A percentile compares a stretch with the other conserved stretches of the same genome.
Evolutionary conservation across 1,139 yeast species (phyloP).

Genomic region (Protomyces lactucae-debilis): DNA sequence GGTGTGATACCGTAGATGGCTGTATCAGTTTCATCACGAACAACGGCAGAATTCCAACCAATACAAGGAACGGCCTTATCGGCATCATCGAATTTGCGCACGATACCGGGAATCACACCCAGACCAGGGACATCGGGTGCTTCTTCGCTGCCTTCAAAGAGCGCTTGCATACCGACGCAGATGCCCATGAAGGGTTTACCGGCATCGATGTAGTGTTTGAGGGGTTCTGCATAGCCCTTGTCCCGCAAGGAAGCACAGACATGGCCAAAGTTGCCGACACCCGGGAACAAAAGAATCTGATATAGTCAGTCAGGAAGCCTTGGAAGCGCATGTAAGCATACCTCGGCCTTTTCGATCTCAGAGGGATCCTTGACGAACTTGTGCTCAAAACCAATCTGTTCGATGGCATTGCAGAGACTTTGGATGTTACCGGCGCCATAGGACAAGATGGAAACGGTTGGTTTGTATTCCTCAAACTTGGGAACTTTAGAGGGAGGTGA

Average conservation of each 20-base stretch:
- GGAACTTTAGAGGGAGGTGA: slow-evolving; percentile 20
- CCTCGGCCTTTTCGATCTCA: slow-evolving; percentile 36
- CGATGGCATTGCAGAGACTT: slow-evolving; percentile 81
- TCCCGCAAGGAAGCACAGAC: slow-evolving; percentile 65
- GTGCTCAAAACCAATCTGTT: slow-evolving; percentile 63
- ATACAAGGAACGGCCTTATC: slow-evolving; percentile 90
- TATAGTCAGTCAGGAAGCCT: not conserved
- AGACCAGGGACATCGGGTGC: slow-evolving; percentile 60
- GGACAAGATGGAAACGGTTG: slow-evolving; percentile 52
- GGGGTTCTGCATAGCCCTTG: slow-evolving; percentile 61
- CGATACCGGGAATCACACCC: slow-evolving; percentile 47
- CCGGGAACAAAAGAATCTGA: slow-evolving; percentile 66
- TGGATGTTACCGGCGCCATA: slow-evolving; percentile 94
- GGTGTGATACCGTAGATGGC: slow-evolving; percentile 62
- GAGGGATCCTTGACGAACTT: slow-evolving; percentile 40
- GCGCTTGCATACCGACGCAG: slow-evolving; percentile 89
- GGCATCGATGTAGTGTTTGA: slow-evolving; percentile 57
- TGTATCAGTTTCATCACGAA: slow-evolving; percentile 33
- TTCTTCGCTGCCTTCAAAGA: slow-evolving; percentile 72
- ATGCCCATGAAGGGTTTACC: slow-evolving; percentile 92
- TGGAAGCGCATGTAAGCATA: not conserved
- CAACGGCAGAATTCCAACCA: slow-evolving; percentile 72
- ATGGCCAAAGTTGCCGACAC: slow-evolving; percentile 95
- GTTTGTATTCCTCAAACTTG: slow-evolving; percentile 24
- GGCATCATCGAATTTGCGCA: slow-evolving; percentile 55